phyloP scores from a whole-genome alignment of 352 stramenopile species.

The Paralagenidium karlingii region DNA sequence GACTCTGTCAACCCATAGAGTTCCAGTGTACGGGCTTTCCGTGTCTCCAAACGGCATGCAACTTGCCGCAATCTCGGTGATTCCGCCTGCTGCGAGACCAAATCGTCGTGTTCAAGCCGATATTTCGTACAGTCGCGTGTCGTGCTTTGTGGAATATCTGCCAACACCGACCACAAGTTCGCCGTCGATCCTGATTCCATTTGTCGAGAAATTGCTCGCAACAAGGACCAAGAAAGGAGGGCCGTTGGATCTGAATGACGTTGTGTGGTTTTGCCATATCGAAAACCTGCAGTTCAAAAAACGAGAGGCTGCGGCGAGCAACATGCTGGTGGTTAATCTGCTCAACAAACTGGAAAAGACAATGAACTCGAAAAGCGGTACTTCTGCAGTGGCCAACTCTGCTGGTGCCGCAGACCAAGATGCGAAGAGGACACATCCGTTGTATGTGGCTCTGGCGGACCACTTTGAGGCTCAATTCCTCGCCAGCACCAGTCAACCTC shows the following conservation, averaged over 20 bases:
- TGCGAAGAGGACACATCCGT: too few relatives aligned
- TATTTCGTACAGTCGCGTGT: conserved; percentile 74
- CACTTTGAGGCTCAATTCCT: too few relatives aligned
- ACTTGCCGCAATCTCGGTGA: conserved; percentile 50
- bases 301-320: conserved; percentile 20
- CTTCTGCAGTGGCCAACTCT: conserved; percentile 34
- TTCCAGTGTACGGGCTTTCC: conserved; percentile 54
- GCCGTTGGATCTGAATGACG: conserved; percentile 53
- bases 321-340: conserved; percentile 41
- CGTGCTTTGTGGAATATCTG: conserved; percentile 56
- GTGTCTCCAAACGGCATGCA: conserved; percentile 63
- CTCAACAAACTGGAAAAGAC: conserved; percentile 41
- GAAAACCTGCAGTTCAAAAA: conserved; percentile 18
- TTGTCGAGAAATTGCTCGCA: conserved; percentile 37
- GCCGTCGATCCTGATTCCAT: conserved; percentile 20
- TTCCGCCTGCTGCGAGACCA: conserved; percentile 59
- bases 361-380: conserved; percentile 39
- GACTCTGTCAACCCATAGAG: too few relatives aligned
- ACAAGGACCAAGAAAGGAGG: conserved; percentile 32
- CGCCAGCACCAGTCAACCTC: not conserved
- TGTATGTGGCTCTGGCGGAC: too few relatives aligned
- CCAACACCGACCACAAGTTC: too few relatives aligned
- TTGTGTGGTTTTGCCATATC: conserved; percentile 69
- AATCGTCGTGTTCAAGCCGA: conserved; percentile 75
- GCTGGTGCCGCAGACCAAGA: conserved; percentile 20